phyloP scores from a whole-genome alignment of 768 basidiomycete genomes.

The Lentinula sp. region DNA sequence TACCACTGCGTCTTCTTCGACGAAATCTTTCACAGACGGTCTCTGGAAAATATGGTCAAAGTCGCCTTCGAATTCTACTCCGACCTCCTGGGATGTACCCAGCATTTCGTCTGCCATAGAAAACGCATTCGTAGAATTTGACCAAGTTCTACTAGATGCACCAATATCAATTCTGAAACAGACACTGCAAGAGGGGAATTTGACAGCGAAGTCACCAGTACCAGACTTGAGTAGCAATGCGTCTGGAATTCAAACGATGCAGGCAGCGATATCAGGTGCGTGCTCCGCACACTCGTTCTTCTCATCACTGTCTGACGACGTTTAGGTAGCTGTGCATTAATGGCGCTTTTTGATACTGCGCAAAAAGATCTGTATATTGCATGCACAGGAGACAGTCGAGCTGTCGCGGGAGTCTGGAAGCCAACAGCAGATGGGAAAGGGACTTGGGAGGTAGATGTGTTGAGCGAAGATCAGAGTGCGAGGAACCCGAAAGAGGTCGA shows the following conservation, averaged over 20 bases:
- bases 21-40: not conserved
- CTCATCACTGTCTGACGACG: conserved; percentile 7
- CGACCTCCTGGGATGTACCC: conserved; percentile 1
- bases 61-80: conserved; percentile 23
- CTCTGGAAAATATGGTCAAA: conserved; percentile 10
- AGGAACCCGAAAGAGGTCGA: conserved; percentile 80
- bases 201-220: conserved; percentile 35
- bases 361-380: conserved; percentile 84
- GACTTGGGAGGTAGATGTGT: conserved; percentile 87
- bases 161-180: conserved; percentile 60
- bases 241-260: conserved; percentile 64
- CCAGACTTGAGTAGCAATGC: conserved; percentile 71
- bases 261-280: conserved; percentile 75
- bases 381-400: conserved; percentile 88
- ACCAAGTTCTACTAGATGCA: conserved; percentile 74
- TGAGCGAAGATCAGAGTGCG: conserved; percentile 95
- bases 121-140: conserved; percentile 76
- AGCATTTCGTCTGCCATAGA: conserved; percentile 61
- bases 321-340: conserved; percentile 83
- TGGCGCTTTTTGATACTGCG: conserved; percentile 83
- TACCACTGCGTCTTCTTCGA: conserved; percentile 22
- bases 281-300: not conserved
- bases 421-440: conserved; percentile 57
- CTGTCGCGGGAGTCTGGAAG: conserved; percentile 92
- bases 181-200: conserved; percentile 26